Evolutionary conservation across 1,284 basidiomycete species (phyloP), one percentile per base, ranked within the genome.

Genomic region (Sphagnurus paluster): DNA sequence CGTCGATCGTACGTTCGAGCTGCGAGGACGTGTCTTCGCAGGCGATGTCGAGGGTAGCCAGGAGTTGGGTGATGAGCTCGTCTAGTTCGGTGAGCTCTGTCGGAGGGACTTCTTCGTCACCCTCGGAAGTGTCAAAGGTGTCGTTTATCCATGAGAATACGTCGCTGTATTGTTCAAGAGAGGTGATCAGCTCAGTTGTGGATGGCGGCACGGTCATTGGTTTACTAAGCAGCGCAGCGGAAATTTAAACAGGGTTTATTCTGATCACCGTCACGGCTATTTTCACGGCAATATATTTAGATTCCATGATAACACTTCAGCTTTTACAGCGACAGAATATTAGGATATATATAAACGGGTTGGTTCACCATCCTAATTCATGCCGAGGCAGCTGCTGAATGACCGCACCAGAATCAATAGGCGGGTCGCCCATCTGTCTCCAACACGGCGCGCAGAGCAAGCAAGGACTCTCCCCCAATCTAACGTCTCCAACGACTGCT

Each of bases 1-100:
- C 92, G 60, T 92, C 86, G 50, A 98, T 93, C 37, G 84, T 80
- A 54, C 84, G 84, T 64, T 97, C 94, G 39, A 97, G 80, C 39
- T 87, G 75, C 5, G 83, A 72, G 2, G 91, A 90, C 0, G 92
- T 93, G 58, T 96, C 93, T 63, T 93, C 87, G 35, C 82, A 85
- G 21, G 91, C 83, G 28, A 93, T 78, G 49, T 94, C 90, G 17
- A 96, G 77, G 13, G 79, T 72, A 3, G 84, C 82, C 5, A 90
- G 72, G n/a, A 93, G 75, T 37, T 82, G 77, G 8, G 82, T 79
- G 46, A 94, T 80, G 46, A 80, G 77, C 48, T 81, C 77, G 61
- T 94, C 90, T 33, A 93, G 76, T 25, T 82, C 77, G 0, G 74
- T 75, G 14, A 97, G 77, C 46, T 80, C 74, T 34, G 52, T 45